These are phyloP conservation scores for Starmerella bombicola DNA, from an alignment of 805 yeast genomes.

Conservation along the genomic window DNA sequence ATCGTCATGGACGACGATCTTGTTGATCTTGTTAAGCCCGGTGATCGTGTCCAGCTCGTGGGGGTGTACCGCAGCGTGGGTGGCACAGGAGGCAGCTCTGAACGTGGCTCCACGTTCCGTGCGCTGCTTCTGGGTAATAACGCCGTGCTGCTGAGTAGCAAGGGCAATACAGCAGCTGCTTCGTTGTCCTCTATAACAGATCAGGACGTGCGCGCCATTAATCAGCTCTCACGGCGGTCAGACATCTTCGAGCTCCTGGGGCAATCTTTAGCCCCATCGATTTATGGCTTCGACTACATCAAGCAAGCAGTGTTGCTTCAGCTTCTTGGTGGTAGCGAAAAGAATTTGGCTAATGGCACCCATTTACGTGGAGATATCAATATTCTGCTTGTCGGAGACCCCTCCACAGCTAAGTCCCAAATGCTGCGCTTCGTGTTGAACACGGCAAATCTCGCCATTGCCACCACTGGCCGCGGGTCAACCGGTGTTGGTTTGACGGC, in stretches of 20 bases:
- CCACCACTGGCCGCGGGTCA: conserved; percentile 98
- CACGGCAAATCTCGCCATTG: conserved; percentile 90
- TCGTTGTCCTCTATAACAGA: conserved; percentile 70
- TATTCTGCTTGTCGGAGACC: conserved; percentile 94
- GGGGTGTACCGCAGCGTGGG: conserved; percentile 92
- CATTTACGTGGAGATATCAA: conserved; percentile 98
- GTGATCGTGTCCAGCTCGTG: conserved; percentile 86
- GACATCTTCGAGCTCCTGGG: conserved; percentile 69
- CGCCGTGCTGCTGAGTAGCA: conserved; percentile 74
- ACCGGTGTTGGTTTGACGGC: conserved; percentile 99
- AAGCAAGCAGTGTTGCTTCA: conserved; percentile 82
- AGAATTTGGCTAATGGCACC: conserved; percentile 85
- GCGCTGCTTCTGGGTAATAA: conserved; percentile 83
- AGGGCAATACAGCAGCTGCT: conserved; percentile 49
- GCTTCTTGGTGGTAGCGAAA: conserved; percentile 89
- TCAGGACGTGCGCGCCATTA: conserved; percentile 74
- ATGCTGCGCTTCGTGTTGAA: conserved; percentile 85
- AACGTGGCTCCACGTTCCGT: conserved; percentile 40
- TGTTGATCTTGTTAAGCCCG: conserved; percentile 86
- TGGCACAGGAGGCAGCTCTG: conserved; percentile 30
- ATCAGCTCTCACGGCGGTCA: conserved; percentile 54
- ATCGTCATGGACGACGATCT: conserved; percentile 89
- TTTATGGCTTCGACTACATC: conserved; percentile 83
- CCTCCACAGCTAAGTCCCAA: conserved; percentile 96
- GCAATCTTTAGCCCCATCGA: conserved; percentile 87